These are phyloP conservation scores for Populus alba DNA, from an alignment of 345 rosid species.

Conservation along the genomic window DNA sequence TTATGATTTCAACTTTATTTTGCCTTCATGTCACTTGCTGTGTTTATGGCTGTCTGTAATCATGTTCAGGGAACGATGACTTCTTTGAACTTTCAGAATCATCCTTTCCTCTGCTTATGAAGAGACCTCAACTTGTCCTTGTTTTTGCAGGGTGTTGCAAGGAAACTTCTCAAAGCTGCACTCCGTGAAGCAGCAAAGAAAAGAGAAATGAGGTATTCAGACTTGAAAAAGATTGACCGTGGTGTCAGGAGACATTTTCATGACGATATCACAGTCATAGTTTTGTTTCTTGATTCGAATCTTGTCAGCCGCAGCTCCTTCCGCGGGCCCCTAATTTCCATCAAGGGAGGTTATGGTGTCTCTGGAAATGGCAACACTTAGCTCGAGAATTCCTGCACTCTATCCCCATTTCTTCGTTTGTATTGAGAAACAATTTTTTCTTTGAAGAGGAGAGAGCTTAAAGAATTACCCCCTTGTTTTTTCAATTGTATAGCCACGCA, in stretches of 20 bases:
- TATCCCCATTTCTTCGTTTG: constrained; percentile 21
- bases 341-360: constrained; percentile 54
- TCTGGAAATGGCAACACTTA: constrained; percentile 28
- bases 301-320: constrained; percentile 42
- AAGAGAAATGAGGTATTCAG: constrained; percentile 93
- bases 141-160: constrained; percentile 65
- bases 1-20: not conserved
- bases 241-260: constrained; percentile 98
- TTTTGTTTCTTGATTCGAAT: constrained; percentile 70
- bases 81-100: constrained; percentile 7
- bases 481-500: constrained; percentile 36
- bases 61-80: constrained; percentile 4
- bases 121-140: not conserved
- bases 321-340: constrained; percentile 51
- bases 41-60: not conserved
- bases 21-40: constrained; percentile 4
- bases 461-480: not conserved
- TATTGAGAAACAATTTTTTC: constrained; percentile 15
- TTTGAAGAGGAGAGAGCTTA: constrained; percentile 9
- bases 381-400: constrained; percentile 26
- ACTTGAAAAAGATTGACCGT: constrained; percentile 85
- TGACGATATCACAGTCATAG: constrained; percentile 85
- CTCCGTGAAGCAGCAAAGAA: constrained; percentile 86
- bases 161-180: constrained; percentile 72
- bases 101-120: not conserved